Conservation (phyloP, 2,329 filamentous ascomycete species). For the Incumbomyces delicatus region DNA sequence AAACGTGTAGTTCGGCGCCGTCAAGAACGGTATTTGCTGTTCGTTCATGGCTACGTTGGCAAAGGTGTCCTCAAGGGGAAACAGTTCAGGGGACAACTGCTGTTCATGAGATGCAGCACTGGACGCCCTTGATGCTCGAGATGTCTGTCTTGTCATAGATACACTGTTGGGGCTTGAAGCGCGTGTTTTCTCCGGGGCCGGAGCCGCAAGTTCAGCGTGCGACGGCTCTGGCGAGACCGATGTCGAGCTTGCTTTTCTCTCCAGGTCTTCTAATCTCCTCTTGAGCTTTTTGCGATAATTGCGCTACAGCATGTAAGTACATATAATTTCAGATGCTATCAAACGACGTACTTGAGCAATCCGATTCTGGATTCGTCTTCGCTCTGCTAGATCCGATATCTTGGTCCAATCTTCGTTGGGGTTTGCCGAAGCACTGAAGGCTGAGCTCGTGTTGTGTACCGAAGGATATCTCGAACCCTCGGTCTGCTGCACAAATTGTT, state of each 20-base stretch:
- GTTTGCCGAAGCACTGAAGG: constrained; percentile 88
- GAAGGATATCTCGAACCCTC: constrained; percentile 19
- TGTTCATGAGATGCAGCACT: constrained; percentile 14
- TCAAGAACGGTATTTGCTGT: constrained; percentile 12
- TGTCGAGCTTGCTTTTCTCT: constrained; percentile 50
- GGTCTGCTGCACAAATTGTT: constrained; percentile 9
- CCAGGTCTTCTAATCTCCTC: constrained; percentile 56
- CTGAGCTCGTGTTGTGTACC: constrained; percentile 74
- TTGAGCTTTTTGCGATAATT: constrained; percentile 54
- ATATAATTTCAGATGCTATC: neutral
- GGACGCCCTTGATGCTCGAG: constrained; percentile 8
- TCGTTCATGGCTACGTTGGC: constrained; percentile 4
- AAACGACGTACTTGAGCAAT: constrained; percentile 61
- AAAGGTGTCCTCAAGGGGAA: constrained; percentile 18
- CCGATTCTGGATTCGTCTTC: constrained; percentile 88
- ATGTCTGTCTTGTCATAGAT: constrained; percentile 14
- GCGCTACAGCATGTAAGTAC: constrained; percentile 22
- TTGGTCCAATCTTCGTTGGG: constrained; percentile 98
- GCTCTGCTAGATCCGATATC: constrained; percentile 92
- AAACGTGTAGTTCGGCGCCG: constrained; percentile 15
- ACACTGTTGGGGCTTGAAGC: neutral
- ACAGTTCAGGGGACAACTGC: constrained; percentile 17
- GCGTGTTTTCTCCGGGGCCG: neutral
- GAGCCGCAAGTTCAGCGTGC: constrained; percentile 24
- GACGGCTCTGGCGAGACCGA: constrained; percentile 52